Evolutionary conservation across 495 filamentous ascomycete genomes (phyloP).

Genomic region (Rhizodiscina lignyota): DNA sequence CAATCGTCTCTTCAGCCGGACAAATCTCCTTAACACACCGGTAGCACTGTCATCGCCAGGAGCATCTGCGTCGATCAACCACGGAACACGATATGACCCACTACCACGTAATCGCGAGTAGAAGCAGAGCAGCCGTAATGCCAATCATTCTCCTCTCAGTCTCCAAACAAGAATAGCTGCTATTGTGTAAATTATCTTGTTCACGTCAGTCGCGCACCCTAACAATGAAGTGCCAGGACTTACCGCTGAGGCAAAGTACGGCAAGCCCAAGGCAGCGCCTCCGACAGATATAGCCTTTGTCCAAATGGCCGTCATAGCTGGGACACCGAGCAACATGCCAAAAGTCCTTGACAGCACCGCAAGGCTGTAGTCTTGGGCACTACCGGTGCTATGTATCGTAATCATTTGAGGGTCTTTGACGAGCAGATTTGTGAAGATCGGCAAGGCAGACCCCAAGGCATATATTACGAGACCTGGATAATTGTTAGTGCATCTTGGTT

Average conservation of each 20-base stretch:
- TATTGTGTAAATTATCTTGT: no score
- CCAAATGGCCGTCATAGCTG: slow-evolving; percentile 13
- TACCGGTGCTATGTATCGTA: slow-evolving; percentile 1
- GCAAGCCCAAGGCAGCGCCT: slow-evolving; percentile 7
- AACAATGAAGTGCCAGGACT: no score
- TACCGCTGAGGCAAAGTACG: slow-evolving; percentile 13
- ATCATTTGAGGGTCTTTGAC: slow-evolving; percentile 9
- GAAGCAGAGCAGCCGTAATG: slow-evolving; percentile 50
- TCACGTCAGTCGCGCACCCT: no score
- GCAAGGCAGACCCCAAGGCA: slow-evolving; percentile 12
- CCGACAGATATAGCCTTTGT: slow-evolving; percentile 10
- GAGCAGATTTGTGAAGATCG: slow-evolving; percentile 13
- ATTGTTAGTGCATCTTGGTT: neutral
- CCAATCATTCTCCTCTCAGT: no score
- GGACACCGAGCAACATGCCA: slow-evolving; percentile 10
- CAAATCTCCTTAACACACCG: slow-evolving; percentile 14
- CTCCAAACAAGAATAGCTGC: no score
- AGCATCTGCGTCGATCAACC: slow-evolving; percentile 41
- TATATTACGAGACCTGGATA: slow-evolving; percentile 10
- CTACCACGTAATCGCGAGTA: slow-evolving; percentile 53
- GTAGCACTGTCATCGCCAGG: slow-evolving; percentile 11
- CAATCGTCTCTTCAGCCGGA: slow-evolving; percentile 13
- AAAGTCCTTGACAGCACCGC: slow-evolving; percentile 11
- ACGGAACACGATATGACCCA: slow-evolving; percentile 52
- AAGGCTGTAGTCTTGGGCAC: slow-evolving; percentile 12